Evolutionary conservation across 2,329 filamentous ascomycete genomes (phyloP), one percentile per base, ranked within the genome.

Genomic region (Chrysoporthe austroafricana): DNA sequence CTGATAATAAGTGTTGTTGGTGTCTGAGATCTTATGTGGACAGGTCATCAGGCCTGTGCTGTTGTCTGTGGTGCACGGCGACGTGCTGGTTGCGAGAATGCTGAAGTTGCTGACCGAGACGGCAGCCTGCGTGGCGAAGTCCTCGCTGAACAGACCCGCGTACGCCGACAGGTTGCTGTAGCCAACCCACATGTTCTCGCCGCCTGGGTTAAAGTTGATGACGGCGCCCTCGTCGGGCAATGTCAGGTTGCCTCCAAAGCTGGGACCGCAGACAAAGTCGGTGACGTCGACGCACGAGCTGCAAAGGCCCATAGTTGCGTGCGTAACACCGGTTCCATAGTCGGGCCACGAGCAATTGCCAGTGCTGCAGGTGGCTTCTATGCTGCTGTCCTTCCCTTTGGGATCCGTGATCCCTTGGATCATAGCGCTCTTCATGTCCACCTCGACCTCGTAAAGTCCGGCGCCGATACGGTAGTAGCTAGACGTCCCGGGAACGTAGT

Each of bases 341-440:
- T 66, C 66, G 4, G 69, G 21, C 65, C 74, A 75, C 0, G 72
- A 73, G 54, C 74, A 76, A 52, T 75, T 74, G 4, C 73, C 73
- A 1, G 72, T 74, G 2, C 66, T 59, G 54, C 74, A 76, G 3
- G 39, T 68, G 3, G 71, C 70, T 16, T 69, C 61, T 48, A 73
- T 71, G 4, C 63, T 67, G 34, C 58, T 71, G 63, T 75, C 73
- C 54, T 73, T 69, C 26, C 73, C 69, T 1, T 61, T 65, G 1
- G 74, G 75, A 36, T 75, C 72, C 2, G 71, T 73, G 18, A 77
- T 66, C 6, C 72, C 76, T 46, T 75, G 72, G 62, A 77, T 69
- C 73, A 77, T 75, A 18, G 74, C 67, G 36, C 73, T 72, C 64
- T 76, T 77, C 74, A 77, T 76, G 60, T 76, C 76, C 1, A 72